Base-by-base conservation (phyloP, 371 early-diverging fungal species). In the Syncephalis fuscata region DNA sequence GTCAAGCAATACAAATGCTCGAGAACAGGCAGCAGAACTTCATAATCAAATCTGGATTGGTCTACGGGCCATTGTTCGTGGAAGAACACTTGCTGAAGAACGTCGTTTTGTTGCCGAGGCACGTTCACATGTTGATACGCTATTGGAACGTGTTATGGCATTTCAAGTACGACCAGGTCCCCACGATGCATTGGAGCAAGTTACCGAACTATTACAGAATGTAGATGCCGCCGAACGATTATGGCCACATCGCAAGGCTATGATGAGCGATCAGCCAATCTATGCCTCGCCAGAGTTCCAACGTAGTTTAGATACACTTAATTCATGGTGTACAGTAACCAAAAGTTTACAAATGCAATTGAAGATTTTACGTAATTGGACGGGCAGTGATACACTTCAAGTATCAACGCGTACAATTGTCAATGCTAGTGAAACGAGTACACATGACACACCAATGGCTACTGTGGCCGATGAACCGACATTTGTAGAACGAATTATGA, bases 401-500 rank as follows among this genome's bases (percentile, higher is more conserved):
- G 74, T 82, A 36, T 66, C 71, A 21, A 62, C 73, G 27, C 66
- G 67, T 20, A 53, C 54, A 37, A 53, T 47, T 37, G 47, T 47
- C 7, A 52, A 52, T 15, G 52, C 45, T 3, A 39, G 51, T 15
- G 49, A 24, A 2, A 42, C 53, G 23, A 41, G n/a, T 0, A 37
- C 21, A 39, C 38, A 16, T 45, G 44, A 16, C 21, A 46, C 20
- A 20, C 41, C 22, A 27, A 38, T 26, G 26, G 19, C 36, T 17
- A 48, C 7, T 48, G 49, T 48, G 37, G 49, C 38, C 20, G 49
- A 66, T 16, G 69, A 71, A 21, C 70, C 79, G 9, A 80, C 86
- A 20, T 89, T 89, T 66, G 74, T 89, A 17, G 88, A 89, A 62
- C 66, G 82, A 48, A 65, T 87, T 45, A 65, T 87, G 49, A 87